Evolutionary conservation across 768 basidiomycete species (phyloP), one percentile per base, ranked within the genome.

Genomic region (Tricholoma matsutake): DNA sequence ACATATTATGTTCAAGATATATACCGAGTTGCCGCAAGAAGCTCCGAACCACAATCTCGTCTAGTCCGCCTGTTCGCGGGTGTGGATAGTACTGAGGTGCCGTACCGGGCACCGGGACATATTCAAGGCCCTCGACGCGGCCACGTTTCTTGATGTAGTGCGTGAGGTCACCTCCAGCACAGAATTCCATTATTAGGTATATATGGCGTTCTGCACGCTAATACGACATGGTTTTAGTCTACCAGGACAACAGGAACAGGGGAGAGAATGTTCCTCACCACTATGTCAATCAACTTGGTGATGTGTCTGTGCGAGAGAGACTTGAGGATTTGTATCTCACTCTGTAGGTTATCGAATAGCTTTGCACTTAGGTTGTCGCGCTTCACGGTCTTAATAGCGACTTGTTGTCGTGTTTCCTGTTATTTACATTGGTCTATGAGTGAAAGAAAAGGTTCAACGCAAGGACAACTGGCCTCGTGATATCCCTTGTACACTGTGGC

Each of bases 141-240:
- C 96, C 97, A n/a, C 96, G 88, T 71, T 93, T 94, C 87, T 94
- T 95, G 81, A 98, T 96, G 69, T 98, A 98, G 66, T 93, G 87
- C 0, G 94, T 93, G 54, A 99, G 85, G 75, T 99, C 97, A 2
- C 96, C 96, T 1, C 96, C 96, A 1, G 94, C 86, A 72, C 97
- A 98, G 73, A 86, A 98, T 68, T 97, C 96, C 89, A 98, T 99
- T 68, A 99, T 89, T 59, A 99, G 87, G 77, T 97, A 98, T 68
- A 92, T 89, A 67, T 90, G 84, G 59, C 82, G 81, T 65, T 91
- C 88, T 2, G 88, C 87, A 52, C 87, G 84, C 89, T 91, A 13
- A 34, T 2, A 32, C 14, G 52, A 6, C 29, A 7, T 16, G 8
- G 11, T 13, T 51, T 20, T 11, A 13, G 9, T 22, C 4, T 28